Conservation (phyloP, 2,329 filamentous ascomycete genomes). For the Colletotrichum kahawae region DNA sequence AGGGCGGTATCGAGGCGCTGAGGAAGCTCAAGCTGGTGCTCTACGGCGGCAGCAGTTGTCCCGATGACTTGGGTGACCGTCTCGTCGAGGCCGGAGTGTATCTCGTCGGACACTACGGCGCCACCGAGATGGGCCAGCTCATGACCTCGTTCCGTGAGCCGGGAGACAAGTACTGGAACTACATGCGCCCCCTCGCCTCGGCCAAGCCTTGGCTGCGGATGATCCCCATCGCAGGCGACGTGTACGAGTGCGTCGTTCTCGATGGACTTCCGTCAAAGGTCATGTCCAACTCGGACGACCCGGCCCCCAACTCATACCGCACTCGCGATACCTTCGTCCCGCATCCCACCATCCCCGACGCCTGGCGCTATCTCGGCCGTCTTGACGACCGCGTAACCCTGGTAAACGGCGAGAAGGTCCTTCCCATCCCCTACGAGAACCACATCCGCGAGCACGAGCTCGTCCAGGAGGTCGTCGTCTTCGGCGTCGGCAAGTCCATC, state of each 20-base stretch:
- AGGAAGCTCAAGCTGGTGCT: constrained; percentile 49
- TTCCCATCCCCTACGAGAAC: constrained; percentile 54
- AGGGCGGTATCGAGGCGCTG: constrained; percentile 51
- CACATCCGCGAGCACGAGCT: constrained; percentile 55
- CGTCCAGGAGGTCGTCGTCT: constrained; percentile 62
- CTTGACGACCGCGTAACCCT: constrained; percentile 51
- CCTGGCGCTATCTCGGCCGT: constrained; percentile 51
- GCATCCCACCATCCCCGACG: constrained; percentile 43
- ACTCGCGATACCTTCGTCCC: constrained; percentile 49
- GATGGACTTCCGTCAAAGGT: constrained; percentile 42
- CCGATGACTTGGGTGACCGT: constrained; percentile 55
- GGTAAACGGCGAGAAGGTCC: constrained; percentile 53
- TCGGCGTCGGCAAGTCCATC: constrained; percentile 57
- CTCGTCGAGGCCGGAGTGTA: constrained; percentile 54
- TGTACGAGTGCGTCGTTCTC: constrained; percentile 41
- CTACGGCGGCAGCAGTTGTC: constrained; percentile 57
- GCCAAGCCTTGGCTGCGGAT: constrained; percentile 45
- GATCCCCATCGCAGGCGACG: constrained; percentile 34
- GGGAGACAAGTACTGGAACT: constrained; percentile 61
- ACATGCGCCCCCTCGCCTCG: constrained; percentile 46
- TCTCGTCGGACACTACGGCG: constrained; percentile 54
- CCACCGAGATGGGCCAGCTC: constrained; percentile 61
- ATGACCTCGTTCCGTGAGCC: constrained; percentile 58
- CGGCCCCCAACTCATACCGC: constrained; percentile 44
- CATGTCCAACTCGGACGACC: constrained; percentile 44